These are phyloP conservation scores for Pleurotus eryngii DNA, from an alignment of 768 basidiomycete species.

Conservation along the genomic window DNA sequence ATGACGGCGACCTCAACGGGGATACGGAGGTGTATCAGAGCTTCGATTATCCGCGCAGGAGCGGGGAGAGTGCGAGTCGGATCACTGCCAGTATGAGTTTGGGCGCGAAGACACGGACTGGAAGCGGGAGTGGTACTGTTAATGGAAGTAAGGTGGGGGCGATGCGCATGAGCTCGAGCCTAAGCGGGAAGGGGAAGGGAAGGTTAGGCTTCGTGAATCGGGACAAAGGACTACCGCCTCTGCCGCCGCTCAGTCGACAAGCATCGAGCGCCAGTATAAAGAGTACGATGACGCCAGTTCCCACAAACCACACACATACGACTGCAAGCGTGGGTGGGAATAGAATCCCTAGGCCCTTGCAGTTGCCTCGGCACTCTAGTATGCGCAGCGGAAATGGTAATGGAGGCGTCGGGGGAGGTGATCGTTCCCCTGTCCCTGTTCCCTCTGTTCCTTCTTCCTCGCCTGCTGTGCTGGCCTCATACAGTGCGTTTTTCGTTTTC, in stretches of 20 bases:
- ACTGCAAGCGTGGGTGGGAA: background rate
- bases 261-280: background rate
- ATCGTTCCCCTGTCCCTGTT: conserved; percentile 33
- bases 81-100: background rate
- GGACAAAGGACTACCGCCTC: conserved; percentile 35
- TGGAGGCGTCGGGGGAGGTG: conserved; percentile 14
- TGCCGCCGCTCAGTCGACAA: conserved; percentile 18
- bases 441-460: conserved; percentile 20
- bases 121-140: too few species aligned
- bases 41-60: background rate
- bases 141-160: too few species aligned
- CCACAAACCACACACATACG: background rate
- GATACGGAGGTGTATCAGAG: conserved; percentile 1
- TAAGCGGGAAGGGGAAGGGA: too few species aligned
- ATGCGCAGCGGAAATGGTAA: background rate
- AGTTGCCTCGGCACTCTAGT: conserved; percentile 24
- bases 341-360: conserved; percentile 24
- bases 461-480: background rate
- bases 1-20: background rate
- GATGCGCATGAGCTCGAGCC: too few species aligned
- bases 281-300: background rate
- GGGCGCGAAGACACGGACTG: too few species aligned
- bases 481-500: background rate
- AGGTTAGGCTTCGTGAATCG: conserved; percentile 19
- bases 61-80: background rate